Percentiles rank a stretch among this genome's conserved stretches.
Evolutionary conservation across 1,139 yeast genomes (phyloP).

Genomic region (Eremothecium cymbalariae): DNA sequence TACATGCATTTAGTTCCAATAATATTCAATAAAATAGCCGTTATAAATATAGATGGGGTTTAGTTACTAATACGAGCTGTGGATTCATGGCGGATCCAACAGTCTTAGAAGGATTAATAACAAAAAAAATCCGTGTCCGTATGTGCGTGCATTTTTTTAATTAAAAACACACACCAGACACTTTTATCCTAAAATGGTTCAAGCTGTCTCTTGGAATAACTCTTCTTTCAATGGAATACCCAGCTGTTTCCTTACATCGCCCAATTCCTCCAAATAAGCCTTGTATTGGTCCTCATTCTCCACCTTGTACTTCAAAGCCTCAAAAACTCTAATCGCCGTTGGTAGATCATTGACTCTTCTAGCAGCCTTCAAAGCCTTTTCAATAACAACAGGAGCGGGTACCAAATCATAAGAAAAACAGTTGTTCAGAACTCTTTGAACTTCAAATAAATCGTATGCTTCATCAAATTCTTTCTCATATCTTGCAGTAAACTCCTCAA

Average conservation of each 20-base stretch:
- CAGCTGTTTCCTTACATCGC: constrained; percentile 83
- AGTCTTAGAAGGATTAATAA: not conserved
- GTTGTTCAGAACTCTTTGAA: constrained; percentile 88
- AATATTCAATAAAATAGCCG: too few species aligned
- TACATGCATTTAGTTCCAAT: too few species aligned
- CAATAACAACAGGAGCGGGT: constrained; percentile 94
- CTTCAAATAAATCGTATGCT: constrained; percentile 97
- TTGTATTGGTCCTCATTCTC: constrained; percentile 89
- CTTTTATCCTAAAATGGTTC: too few species aligned
- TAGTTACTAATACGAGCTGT: too few species aligned
- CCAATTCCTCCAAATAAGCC: constrained; percentile 92
- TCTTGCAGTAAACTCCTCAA: constrained; percentile 88
- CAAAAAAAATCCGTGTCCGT: too few species aligned
- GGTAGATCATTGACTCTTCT: constrained; percentile 99
- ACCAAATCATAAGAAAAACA: constrained; percentile 97
- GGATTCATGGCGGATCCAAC: not conserved
- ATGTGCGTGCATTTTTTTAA: too few species aligned
- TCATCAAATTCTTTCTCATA: constrained; percentile 96
- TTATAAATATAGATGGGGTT: too few species aligned
- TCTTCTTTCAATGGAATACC: constrained; percentile 94
- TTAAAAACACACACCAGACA: too few species aligned
- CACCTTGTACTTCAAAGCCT: constrained; percentile 87
- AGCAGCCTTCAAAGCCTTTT: constrained; percentile 94
- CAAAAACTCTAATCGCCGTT: constrained; percentile 96
- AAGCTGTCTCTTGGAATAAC: constrained; percentile 45